Evolutionary conservation across 805 yeast species (phyloP), one percentile per base, ranked within the genome.

Genomic region (Ogataea nakhonphanomensis): DNA sequence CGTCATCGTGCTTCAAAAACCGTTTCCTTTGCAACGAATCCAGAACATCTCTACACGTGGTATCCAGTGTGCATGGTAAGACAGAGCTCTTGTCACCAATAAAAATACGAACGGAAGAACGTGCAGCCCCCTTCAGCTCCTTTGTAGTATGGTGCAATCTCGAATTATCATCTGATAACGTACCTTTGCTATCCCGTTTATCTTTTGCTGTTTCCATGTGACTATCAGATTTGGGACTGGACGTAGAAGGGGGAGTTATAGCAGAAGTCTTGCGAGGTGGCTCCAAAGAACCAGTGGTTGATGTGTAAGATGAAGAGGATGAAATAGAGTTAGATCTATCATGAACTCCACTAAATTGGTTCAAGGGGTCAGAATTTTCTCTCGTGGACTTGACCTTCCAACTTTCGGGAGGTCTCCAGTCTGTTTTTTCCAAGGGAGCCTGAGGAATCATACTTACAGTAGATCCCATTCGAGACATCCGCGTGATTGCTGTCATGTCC

Each of bases 41-140:
- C 28, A 91, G 67, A 37, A 93, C 65, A 34, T 88, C 95, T 7
- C 78, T 73, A 0, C 88, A 85, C 0, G 91, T 78, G 1, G 89
- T 84, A 43, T 83, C 85, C 25, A 84, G 71, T 0, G 91, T 78
- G 55, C 95, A 82, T 11, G 89, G 78, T 14, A 91, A 66, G 1
- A 96, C 86, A 0, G 81, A 70, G 11, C 93, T 84, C 49, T 88
- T 90, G 43, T 86, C 95, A 37, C 79, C 84, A 43, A 84, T 79
- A 65, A 84, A 89, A 1, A 91, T 81, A 45, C 95, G 78, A 15
- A 91, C 57, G 0, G 64, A 60, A 1, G 66, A 61, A 30, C 57
- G 48, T 3, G 64, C 53, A 2, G 65, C 51, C 17, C 65, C 64
- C 41, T 50, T 50, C 33, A 58, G 44, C 33, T 56, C 64, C 26